Percentiles rank a stretch among this genome's conserved stretches.
Evolutionary conservation across 140 eudicot species (phyloP).

Genomic region (Oenanthe javanica): DNA sequence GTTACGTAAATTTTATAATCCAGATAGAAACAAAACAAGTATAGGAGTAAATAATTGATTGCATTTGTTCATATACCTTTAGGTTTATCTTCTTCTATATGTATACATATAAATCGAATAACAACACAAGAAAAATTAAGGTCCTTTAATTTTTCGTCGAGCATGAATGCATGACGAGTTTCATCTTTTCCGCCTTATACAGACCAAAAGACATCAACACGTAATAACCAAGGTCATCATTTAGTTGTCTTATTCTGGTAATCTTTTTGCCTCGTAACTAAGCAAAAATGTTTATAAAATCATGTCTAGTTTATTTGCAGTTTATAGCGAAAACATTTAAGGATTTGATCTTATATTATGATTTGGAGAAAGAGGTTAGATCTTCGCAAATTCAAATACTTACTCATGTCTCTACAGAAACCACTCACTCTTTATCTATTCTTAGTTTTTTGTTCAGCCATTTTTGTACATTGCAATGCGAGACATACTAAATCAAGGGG

Average conservation of each 20-base stretch:
- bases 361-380: not conserved
- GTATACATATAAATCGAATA: not conserved
- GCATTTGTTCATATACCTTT: not conserved
- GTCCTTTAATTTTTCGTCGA: not conserved
- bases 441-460: not conserved
- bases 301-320: not conserved
- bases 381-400: not conserved
- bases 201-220: not conserved
- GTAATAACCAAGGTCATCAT: not conserved
- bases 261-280: not conserved
- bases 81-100: not conserved
- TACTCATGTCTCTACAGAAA: not conserved
- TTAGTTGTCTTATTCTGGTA: not conserved
- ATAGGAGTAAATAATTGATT: not conserved
- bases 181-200: not conserved
- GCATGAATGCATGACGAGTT: not conserved
- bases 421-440: not conserved
- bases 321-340: not conserved
- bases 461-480: not conserved
- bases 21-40: not conserved
- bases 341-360: not conserved
- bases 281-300: not conserved
- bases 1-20: not conserved
- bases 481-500: not conserved
- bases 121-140: not conserved